These are phyloP conservation scores for Ascobolus immersus DNA, from an alignment of 495 filamentous ascomycete species.

Conservation along the genomic window DNA sequence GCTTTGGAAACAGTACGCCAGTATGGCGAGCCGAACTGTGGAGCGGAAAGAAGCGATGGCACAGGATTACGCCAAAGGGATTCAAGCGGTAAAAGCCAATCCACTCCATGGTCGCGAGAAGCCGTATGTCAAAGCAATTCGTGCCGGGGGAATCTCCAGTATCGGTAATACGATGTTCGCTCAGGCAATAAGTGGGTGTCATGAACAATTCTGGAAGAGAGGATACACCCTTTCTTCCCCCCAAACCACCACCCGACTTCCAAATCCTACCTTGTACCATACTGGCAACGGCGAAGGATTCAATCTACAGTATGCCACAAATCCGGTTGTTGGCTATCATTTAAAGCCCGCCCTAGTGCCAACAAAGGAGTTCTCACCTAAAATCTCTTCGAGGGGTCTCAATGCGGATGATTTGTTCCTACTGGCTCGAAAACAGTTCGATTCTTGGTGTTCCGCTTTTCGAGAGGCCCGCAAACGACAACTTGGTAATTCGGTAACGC, in stretches of 20 bases:
- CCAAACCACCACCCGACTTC: constrained; percentile 6
- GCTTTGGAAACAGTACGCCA: constrained; percentile 8
- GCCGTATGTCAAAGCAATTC: too few relatives aligned
- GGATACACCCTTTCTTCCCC: constrained; percentile 6
- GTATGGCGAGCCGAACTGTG: constrained; percentile 2
- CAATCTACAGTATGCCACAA: constrained; percentile 20
- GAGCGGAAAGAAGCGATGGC: background rate
- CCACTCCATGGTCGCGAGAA: too few relatives aligned
- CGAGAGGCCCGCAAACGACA: constrained; percentile 2
- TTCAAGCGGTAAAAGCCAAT: too few relatives aligned
- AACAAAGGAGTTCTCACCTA: too few relatives aligned
- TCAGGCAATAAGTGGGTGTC: too few relatives aligned
- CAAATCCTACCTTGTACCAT: constrained; percentile 19
- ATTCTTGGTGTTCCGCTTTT: constrained; percentile 16
- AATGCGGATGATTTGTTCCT: too few relatives aligned
- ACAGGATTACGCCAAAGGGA: too few relatives aligned
- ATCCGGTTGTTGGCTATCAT: constrained; percentile 25
- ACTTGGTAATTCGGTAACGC: constrained; percentile 5
- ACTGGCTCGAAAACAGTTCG: constrained; percentile 17
- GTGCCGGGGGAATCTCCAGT: too few relatives aligned
- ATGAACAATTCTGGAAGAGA: constrained; percentile 7
- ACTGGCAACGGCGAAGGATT: constrained; percentile 4
- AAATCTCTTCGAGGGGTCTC: too few relatives aligned
- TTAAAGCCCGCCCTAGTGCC: constrained; percentile 7
- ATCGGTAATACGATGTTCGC: too few relatives aligned